Percentiles rank a stretch among this genome's conserved stretches.
Conservation (phyloP, 2,329 filamentous ascomycete genomes). For the Aspergillus latus region DNA sequence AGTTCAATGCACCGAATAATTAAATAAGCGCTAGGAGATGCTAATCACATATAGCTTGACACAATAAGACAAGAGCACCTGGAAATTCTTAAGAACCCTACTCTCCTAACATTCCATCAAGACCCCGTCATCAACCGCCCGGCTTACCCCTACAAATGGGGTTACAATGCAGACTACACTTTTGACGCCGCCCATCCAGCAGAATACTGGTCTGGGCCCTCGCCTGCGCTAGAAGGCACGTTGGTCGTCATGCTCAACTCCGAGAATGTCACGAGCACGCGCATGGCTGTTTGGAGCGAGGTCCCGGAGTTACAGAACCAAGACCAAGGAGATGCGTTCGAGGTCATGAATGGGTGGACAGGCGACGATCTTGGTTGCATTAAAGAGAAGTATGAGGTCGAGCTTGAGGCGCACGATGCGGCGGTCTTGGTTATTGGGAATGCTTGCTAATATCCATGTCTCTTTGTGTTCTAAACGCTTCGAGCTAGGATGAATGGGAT, state of each 20-base stretch:
- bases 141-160: conserved; percentile 45
- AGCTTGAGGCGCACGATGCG: conserved; percentile 31
- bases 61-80: conserved; percentile 39
- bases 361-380: conserved; percentile 34
- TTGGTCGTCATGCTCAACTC: conserved; percentile 36
- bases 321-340: conserved; percentile 17
- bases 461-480: not conserved
- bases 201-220: conserved; percentile 39
- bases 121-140: conserved; percentile 45
- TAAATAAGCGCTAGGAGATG: not conserved
- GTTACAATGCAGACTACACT: conserved; percentile 37
- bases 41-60: conserved; percentile 30
- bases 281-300: conserved; percentile 32
- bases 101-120: conserved; percentile 48
- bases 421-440: conserved; percentile 31
- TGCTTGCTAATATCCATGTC: conserved; percentile 1
- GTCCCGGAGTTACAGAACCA: conserved; percentile 27
- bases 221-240: conserved; percentile 27
- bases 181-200: conserved; percentile 35
- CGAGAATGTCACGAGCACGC: conserved; percentile 22
- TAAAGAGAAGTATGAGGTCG: conserved; percentile 22
- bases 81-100: conserved; percentile 45
- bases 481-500: not conserved
- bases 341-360: conserved; percentile 32
- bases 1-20: too few relatives aligned